phyloP scores from a whole-genome alignment of 2,329 filamentous ascomycete species.

The Pseudogymnoascus sp. region DNA sequence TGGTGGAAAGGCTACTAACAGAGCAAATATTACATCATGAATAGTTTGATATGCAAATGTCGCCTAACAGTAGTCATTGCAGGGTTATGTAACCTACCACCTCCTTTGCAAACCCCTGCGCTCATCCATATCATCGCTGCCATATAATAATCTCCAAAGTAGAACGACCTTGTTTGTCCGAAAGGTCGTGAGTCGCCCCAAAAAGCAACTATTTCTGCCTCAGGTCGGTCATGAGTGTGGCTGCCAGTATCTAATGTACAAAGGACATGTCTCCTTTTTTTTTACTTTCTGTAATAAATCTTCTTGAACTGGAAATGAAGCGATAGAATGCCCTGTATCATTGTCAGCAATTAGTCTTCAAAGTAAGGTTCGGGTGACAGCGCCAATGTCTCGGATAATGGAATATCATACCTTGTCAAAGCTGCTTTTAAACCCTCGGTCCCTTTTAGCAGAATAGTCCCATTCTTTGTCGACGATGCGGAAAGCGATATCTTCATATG shows the following conservation, averaged over 20 bases:
- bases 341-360: background rate
- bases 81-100: background rate
- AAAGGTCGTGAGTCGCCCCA: background rate
- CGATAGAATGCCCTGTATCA: constrained; percentile 76
- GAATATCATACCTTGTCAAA: constrained; percentile 81
- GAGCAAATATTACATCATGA: constrained; percentile 3
- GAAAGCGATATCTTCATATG: constrained; percentile 95
- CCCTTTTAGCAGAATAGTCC: constrained; percentile 95
- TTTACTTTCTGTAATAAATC: constrained; percentile 52
- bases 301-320: constrained; percentile 99
- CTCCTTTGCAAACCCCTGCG: background rate
- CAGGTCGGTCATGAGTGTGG: background rate
- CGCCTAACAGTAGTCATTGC: background rate
- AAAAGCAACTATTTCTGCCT: background rate
- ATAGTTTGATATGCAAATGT: constrained; percentile 4
- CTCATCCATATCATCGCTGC: background rate
- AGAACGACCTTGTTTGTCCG: background rate
- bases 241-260: constrained; percentile 2
- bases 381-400: background rate
- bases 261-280: constrained; percentile 15
- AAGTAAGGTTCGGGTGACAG: constrained; percentile 1
- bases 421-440: constrained; percentile 89
- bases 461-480: constrained; percentile 97
- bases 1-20: background rate
- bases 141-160: background rate